These are phyloP conservation scores for Chrysopogon serrulatus DNA, from an alignment of 176 grass and related monocot species.

Conservation along the genomic window DNA sequence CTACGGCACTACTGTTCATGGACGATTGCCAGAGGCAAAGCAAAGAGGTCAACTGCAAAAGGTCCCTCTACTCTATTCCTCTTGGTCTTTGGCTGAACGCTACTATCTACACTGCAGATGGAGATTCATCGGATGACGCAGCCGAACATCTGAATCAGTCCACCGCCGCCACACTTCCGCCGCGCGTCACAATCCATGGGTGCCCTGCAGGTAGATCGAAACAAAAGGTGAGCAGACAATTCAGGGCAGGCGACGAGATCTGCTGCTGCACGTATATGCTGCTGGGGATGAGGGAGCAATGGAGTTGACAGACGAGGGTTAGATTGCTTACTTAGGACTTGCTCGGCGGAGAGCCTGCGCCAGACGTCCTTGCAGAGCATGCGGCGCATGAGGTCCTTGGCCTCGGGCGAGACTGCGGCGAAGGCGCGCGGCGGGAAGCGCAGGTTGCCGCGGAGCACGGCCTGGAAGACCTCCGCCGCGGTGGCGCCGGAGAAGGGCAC, in stretches of 20 bases:
- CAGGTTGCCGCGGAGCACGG: constrained; percentile 55
- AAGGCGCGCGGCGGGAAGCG: constrained; percentile 62
- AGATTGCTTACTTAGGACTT: constrained; percentile 50
- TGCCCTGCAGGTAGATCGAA: constrained; percentile 27
- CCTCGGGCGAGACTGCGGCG: constrained; percentile 50
- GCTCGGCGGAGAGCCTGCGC: constrained; percentile 62
- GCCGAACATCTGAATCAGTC: not conserved
- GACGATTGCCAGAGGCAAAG: not conserved
- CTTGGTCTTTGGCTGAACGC: not conserved
- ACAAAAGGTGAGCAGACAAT: not conserved
- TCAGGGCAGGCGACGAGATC: not conserved
- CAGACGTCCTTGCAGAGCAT: constrained; percentile 80
- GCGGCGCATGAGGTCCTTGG: constrained; percentile 75
- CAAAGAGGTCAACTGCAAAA: not conserved
- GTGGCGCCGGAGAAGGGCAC: constrained; percentile 64
- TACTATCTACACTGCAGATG: not conserved
- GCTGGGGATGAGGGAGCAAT: not conserved
- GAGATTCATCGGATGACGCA: not conserved
- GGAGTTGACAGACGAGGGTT: not conserved
- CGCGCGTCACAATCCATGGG: constrained; percentile 58
- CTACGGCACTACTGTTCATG: not conserved
- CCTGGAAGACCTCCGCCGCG: constrained; percentile 48
- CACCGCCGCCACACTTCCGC: constrained; percentile 11
- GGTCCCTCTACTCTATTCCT: not conserved
- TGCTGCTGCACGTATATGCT: not conserved